Base-by-base conservation (phyloP, 768 basidiomycete species). In the Galerina sulciceps region DNA sequence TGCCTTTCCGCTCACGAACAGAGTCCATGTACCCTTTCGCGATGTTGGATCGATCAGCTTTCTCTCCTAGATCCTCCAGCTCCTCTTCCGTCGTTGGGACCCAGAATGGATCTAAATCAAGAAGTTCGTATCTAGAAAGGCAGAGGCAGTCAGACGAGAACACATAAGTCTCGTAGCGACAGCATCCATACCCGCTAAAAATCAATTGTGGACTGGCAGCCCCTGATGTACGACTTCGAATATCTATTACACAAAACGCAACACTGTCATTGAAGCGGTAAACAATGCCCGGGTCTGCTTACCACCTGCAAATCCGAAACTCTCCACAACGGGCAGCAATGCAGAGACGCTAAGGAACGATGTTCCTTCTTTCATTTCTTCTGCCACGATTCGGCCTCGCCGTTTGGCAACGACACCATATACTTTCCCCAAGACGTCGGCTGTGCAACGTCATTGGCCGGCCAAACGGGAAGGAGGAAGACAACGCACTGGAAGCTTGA, bases 351-450 rank as follows among this genome's bases (percentile, higher is more conserved):
- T 94, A 76, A 99, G 97, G 76, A 97, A 96, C 1, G 90, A 83
- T 0, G 95, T 97, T 0, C 97, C 95, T 71, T 99, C 96, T 71
- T 95, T 98, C 95, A 99, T 96, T 72, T 99, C 97, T 69, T 99
- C 97, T 13, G 95, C 91, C 3, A 98, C 85, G 59, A 99, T 96
- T 46, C 91, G 82, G 2, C 97, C 97, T 50, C 94, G 86, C 62
- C 96, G 86, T 71, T 89, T 88, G 0, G 96, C 89, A 4, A 99
- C 92, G 17, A 99, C 97, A 9, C 87, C 96, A 66, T 99, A 99
- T 1, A 99, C 95, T 71, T 96, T 99, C 2, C 97, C 97, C 50
- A 99, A 82, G 0, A 99, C 97, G 61, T 99, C 97, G 69, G 94
- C 96, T 96, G 57, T 41, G 53, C 38, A 5, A 50, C 37, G 34